Conservation (phyloP, 148 eudicot genomes). For the Nyssa sinensis region DNA sequence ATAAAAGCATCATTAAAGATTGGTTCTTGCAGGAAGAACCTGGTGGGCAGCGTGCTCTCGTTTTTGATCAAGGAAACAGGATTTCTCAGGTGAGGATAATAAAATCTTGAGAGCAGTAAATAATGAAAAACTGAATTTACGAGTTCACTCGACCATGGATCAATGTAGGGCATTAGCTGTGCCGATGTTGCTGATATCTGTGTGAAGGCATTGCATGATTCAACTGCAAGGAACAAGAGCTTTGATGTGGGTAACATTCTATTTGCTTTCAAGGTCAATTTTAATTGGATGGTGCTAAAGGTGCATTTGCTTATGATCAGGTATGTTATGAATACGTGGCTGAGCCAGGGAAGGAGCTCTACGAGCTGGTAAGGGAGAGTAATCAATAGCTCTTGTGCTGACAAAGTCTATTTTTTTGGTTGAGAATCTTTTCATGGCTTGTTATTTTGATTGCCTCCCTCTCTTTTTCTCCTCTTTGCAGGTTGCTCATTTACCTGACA, state of each 20-base stretch:
- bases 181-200: constrained; percentile 99
- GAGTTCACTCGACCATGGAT: constrained; percentile 12
- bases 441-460: neutral
- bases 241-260: constrained; percentile 65
- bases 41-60: constrained; percentile 97
- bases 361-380: constrained; percentile 68
- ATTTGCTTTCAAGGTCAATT: neutral
- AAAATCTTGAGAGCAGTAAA: neutral
- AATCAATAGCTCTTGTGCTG: neutral
- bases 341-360: constrained; percentile 89
- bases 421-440: neutral
- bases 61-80: constrained; percentile 97
- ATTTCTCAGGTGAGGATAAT: constrained; percentile 73
- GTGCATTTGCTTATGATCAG: constrained; percentile 33
- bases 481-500: constrained; percentile 99
- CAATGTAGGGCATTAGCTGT: constrained; percentile 83
- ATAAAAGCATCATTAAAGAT: neutral
- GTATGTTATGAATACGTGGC: constrained; percentile 94
- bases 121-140: too few relatives aligned
- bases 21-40: constrained; percentile 80
- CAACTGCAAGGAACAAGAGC: constrained; percentile 94
- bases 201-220: constrained; percentile 94
- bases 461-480: constrained; percentile 22
- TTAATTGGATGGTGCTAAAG: constrained; percentile 6
- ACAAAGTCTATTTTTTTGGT: too few relatives aligned